phyloP scores from a whole-genome alignment of 2,329 filamentous ascomycete genomes.

The Thelonectria rubi region DNA sequence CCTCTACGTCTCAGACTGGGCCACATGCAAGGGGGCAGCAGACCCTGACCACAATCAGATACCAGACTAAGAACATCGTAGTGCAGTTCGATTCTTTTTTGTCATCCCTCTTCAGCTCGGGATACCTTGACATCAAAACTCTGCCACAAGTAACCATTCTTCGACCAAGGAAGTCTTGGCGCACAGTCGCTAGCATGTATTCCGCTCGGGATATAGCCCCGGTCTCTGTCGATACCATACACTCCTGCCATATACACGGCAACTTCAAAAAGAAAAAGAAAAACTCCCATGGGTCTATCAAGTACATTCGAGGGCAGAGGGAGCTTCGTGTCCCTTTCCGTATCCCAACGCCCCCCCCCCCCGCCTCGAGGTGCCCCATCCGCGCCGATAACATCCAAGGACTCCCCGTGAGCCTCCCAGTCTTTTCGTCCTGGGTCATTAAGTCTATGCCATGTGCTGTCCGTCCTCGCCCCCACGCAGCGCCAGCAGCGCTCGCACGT shows the following conservation, averaged over 20 bases:
- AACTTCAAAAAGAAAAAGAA: conserved; percentile 16
- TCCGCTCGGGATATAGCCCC: conserved; percentile 25
- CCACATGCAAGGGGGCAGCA: conserved; percentile 35
- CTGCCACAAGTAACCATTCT: background rate
- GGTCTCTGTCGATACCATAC: conserved; percentile 23
- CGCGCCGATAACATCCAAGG: conserved; percentile 20
- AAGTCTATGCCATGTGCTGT: conserved; percentile 60
- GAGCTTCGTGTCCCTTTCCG: conserved; percentile 18
- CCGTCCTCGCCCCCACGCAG: conserved; percentile 86
- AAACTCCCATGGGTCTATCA: conserved; percentile 30
- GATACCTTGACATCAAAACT: background rate
- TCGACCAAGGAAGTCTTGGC: conserved; percentile 24
- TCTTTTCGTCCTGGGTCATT: conserved; percentile 30
- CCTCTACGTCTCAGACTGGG: conserved; percentile 29
- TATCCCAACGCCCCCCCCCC: conserved; percentile 24
- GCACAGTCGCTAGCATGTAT: conserved; percentile 27
- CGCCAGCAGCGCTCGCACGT: conserved; percentile 89
- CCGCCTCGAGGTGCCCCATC: conserved; percentile 26
- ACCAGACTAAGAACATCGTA: background rate
- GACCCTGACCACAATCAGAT: conserved; percentile 25
- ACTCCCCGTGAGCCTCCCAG: conserved; percentile 13
- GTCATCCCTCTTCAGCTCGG: background rate
- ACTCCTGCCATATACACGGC: conserved; percentile 23
- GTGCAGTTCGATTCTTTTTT: background rate
- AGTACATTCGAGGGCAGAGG: conserved; percentile 30